phyloP scores from a whole-genome alignment of 2,329 filamentous ascomycete species.

The Aspergillus sp. region DNA sequence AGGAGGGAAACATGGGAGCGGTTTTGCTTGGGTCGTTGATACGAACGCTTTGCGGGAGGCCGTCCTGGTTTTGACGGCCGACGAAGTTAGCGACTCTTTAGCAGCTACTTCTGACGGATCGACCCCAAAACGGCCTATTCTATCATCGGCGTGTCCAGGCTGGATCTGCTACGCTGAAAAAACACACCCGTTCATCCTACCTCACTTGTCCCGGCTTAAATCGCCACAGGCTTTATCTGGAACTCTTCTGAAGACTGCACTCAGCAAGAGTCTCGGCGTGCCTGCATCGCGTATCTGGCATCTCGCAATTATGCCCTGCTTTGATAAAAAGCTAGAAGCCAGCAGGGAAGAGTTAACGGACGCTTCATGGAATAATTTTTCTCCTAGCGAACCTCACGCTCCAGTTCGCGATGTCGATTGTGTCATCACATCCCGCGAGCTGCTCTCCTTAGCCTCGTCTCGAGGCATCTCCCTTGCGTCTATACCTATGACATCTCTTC shows the following conservation, averaged over 20 bases:
- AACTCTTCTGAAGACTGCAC: slow-evolving; percentile 83
- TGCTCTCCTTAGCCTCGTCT: slow-evolving; percentile 84
- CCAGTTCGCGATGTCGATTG: slow-evolving; percentile 89
- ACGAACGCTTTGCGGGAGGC: slow-evolving; percentile 83
- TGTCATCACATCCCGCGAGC: slow-evolving; percentile 94
- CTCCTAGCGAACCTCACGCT: slow-evolving; percentile 40
- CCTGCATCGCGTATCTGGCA: slow-evolving; percentile 87
- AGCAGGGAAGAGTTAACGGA: slow-evolving; percentile 91
- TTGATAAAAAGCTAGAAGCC: slow-evolving; percentile 98
- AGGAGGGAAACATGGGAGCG: slow-evolving; percentile 73
- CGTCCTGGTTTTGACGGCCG: slow-evolving; percentile 77
- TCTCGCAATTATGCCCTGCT: slow-evolving; percentile 95
- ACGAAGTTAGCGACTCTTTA: slow-evolving; percentile 64
- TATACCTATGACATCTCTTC: slow-evolving; percentile 64
- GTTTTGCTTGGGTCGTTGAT: slow-evolving; percentile 88
- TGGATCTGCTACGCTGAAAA: slow-evolving; percentile 99
- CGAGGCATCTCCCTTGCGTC: slow-evolving; percentile 76
- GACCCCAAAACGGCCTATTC: slow-evolving; percentile 48
- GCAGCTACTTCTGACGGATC: slow-evolving; percentile 17
- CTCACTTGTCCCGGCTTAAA: slow-evolving; percentile 87
- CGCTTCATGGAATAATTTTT: slow-evolving; percentile 63
- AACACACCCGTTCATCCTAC: slow-evolving; percentile 90
- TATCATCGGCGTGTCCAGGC: slow-evolving; percentile 90
- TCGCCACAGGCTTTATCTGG: slow-evolving; percentile 92
- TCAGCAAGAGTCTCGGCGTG: slow-evolving; percentile 74